A percentile compares a stretch with the other conserved stretches of the same genome.
Evolutionary conservation across 2,329 filamentous ascomycete genomes (phyloP).

Genomic region (Ilyonectria destructans): DNA sequence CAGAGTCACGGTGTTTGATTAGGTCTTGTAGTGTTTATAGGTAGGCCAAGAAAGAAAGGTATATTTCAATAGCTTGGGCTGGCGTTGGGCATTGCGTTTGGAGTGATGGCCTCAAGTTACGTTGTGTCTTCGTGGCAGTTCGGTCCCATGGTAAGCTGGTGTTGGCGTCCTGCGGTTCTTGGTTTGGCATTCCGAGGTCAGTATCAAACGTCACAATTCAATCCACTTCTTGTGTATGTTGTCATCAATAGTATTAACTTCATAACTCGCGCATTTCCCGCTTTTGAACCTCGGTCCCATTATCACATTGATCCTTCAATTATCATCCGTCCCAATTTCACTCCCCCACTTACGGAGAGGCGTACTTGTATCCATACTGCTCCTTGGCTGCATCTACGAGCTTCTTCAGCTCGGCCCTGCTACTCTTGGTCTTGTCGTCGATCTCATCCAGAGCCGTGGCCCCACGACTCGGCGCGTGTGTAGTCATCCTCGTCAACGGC

Average conservation of each 20-base stretch:
- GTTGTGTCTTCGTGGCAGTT: neutral
- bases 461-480: constrained; percentile 63
- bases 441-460: constrained; percentile 40
- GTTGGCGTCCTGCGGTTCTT: neutral
- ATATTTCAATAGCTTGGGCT: constrained; percentile 3
- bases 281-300: constrained; percentile 14
- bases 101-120: neutral
- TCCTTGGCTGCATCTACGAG: constrained; percentile 60
- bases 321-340: neutral
- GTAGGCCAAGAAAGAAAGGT: constrained; percentile 22
- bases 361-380: constrained; percentile 65
- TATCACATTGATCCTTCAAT: neutral
- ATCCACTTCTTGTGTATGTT: constrained; percentile 14
- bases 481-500: constrained; percentile 57
- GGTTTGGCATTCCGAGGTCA: too few species aligned
- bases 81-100: neutral
- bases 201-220: neutral
- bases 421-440: constrained; percentile 40
- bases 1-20: constrained; percentile 47
- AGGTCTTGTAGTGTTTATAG: constrained; percentile 25
- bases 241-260: neutral
- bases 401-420: constrained; percentile 49
- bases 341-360: constrained; percentile 54
- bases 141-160: neutral
- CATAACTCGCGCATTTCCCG: neutral